Base-by-base conservation (phyloP, 2,329 filamentous ascomycete species). In the Ophiostoma triangulosporum region DNA sequence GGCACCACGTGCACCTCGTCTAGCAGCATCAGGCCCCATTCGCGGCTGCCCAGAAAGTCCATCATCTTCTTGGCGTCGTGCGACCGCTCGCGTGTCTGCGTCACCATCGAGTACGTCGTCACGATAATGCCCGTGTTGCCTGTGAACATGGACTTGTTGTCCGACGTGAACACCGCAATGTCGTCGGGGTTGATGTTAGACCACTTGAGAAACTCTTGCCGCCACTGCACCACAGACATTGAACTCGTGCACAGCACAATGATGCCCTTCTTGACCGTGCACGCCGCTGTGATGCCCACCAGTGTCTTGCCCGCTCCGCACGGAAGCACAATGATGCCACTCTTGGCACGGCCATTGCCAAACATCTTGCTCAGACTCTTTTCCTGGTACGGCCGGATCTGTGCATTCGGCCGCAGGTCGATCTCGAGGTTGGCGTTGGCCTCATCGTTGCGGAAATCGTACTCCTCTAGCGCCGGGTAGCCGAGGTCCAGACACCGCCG, bases 351-450 rank as follows among this genome's bases (percentile, higher is more conserved):
- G 50, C 91, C 91, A 64, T 98, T 98, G 64, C 93, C 91, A 66
- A 98, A 98, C 93, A 98, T 98, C 68, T 98, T 98, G 71, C 88
- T 95, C 9, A 98, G 73, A 60, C 89, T 95, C 70, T 96, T 95
- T 68, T 98, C 93, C 66, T 98, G 93, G 62, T 98, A 98, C 57
- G 95, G 72, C 65, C 91, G 83, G 65, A 97, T 97, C 63, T 91
- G 86, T 0, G 90, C 91, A 54, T 84, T 83, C 0, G 91, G 90
- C 61, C 86, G 86, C 49, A 97, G 73, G 65, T 97, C 91, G 61
- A 98, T 98, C 54, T 97, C 89, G 33, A 98, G 73, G 50, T 88
- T 95, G 1, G 91, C 80, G 63, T 97, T 98, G 60, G 81, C 77
- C 57, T 86, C 80, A 65, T 98, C 93, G 61, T 93, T 90, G 55